These are phyloP conservation scores for Colletotrichum plurivorum DNA, from an alignment of 2,329 filamentous ascomycete species.

Conservation along the genomic window DNA sequence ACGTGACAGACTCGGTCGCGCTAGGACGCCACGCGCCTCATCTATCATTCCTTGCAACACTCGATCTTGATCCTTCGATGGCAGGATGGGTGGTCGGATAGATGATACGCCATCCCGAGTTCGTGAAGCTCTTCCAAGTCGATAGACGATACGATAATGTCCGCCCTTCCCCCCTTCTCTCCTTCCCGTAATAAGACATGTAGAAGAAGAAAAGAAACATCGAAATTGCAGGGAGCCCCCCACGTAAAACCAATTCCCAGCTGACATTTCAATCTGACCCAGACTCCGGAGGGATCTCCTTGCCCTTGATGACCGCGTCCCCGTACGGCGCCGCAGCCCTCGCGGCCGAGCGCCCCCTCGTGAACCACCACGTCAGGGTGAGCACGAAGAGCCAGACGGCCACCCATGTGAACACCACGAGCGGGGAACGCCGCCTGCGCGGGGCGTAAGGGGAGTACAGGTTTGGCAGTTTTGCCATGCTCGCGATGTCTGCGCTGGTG, in stretches of 20 bases:
- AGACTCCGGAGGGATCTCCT: constrained; percentile 28
- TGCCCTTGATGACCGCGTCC: constrained; percentile 35
- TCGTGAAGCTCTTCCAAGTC: neutral
- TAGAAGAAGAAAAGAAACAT: neutral
- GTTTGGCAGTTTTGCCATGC: constrained; percentile 18
- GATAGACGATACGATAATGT: neutral
- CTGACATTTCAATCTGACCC: constrained; percentile 7
- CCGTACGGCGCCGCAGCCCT: neutral
- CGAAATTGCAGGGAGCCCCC: constrained; percentile 3
- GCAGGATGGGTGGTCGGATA: neutral
- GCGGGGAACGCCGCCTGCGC: constrained; percentile 29
- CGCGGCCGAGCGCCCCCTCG: constrained; percentile 19
- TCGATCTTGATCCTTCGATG: neutral
- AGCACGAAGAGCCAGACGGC: constrained; percentile 37
- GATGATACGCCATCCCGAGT: neutral
- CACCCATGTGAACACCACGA: constrained; percentile 39
- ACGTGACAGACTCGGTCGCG: neutral
- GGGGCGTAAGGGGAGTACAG: constrained; percentile 37
- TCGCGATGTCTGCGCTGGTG: neutral
- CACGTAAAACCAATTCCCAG: neutral
- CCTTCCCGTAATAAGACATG: neutral
- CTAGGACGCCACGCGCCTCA: neutral
- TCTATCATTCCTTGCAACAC: neutral
- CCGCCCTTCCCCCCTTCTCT: neutral
- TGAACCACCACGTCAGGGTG: constrained; percentile 38